Evolutionary conservation across 2,329 filamentous ascomycete genomes (phyloP).

Genomic region (Fusarium miscanthi): DNA sequence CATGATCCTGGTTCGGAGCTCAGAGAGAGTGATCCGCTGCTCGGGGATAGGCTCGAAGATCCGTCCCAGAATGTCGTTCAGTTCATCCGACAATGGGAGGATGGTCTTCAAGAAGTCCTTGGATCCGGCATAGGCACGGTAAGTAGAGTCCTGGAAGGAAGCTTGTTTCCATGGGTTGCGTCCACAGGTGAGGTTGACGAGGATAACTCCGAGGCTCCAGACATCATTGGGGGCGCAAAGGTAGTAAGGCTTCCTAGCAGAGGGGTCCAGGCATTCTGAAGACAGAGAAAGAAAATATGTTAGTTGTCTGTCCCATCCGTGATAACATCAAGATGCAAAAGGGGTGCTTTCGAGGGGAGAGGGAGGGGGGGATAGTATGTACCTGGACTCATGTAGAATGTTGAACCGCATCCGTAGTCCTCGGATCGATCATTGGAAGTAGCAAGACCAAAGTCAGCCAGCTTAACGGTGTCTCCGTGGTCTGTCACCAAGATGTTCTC

Average conservation of each 20-base stretch:
- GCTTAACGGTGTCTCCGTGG: conserved; percentile 88
- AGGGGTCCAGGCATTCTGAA: conserved; percentile 88
- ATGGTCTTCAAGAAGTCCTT: conserved; percentile 92
- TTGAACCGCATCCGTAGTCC: conserved; percentile 97
- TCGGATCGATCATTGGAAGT: conserved; percentile 85
- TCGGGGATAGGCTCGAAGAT: conserved; percentile 90
- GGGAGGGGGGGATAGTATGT: conserved; percentile 53
- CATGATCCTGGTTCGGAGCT: conserved; percentile 81
- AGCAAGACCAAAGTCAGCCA: conserved; percentile 97
- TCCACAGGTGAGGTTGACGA: conserved; percentile 97
- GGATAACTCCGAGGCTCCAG: conserved; percentile 97
- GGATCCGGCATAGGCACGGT: conserved; percentile 88
- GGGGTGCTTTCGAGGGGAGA: conserved; percentile 14
- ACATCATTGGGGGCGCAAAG: conserved; percentile 95
- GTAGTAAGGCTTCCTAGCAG: conserved; percentile 80
- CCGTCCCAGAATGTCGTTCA: conserved; percentile 86
- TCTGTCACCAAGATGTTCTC: conserved; percentile 97
- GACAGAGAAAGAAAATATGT: conserved; percentile 41
- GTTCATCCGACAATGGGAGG: conserved; percentile 86
- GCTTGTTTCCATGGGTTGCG: conserved; percentile 99
- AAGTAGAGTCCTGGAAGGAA: conserved; percentile 92
- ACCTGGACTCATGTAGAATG: conserved; percentile 99
- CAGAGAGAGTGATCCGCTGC: conserved; percentile 82
- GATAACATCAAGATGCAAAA: conserved; percentile 6
- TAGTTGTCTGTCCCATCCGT: conserved; percentile 38